phyloP scores from a whole-genome alignment of 1,139 yeast species.

The Yamadazyma jaroonii region DNA sequence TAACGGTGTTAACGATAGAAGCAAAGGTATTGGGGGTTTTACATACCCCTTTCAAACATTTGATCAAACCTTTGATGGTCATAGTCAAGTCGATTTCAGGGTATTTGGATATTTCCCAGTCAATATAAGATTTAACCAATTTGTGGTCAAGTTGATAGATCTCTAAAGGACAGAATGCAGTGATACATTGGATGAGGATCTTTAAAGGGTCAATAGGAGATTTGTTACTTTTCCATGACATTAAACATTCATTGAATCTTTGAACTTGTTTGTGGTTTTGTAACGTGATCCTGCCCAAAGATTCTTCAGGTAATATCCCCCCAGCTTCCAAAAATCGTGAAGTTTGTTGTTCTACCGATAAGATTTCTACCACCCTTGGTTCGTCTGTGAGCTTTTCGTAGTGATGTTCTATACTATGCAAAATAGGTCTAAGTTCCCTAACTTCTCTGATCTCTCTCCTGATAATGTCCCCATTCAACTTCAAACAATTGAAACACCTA shows the following conservation, averaged over 20 bases:
- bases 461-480: slow-evolving; percentile 9
- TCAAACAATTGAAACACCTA: slow-evolving; percentile 17
- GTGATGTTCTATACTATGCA: background rate
- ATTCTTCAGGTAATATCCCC: background rate
- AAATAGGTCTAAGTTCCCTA: background rate
- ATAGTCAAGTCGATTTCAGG: slow-evolving; percentile 14
- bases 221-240: background rate
- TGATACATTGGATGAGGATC: slow-evolving; percentile 16
- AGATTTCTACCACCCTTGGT: background rate
- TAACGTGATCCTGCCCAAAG: background rate
- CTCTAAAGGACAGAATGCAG: slow-evolving; percentile 20
- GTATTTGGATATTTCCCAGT: slow-evolving; percentile 10
- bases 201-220: slow-evolving; percentile 10
- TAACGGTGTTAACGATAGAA: slow-evolving; percentile 6
- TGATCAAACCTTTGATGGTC: slow-evolving; percentile 13
- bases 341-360: background rate
- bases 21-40: slow-evolving; percentile 6
- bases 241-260: background rate
- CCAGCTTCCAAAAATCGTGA: background rate
- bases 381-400: background rate
- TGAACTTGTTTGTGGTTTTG: background rate
- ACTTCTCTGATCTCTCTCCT: background rate
- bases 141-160: slow-evolving; percentile 12
- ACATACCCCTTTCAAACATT: slow-evolving; percentile 13
- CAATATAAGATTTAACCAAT: slow-evolving; percentile 9